A percentile compares a stretch with the other conserved stretches of the same genome.
Conservation (phyloP, 768 basidiomycete species). For the Sistotremastrum suecicum region DNA sequence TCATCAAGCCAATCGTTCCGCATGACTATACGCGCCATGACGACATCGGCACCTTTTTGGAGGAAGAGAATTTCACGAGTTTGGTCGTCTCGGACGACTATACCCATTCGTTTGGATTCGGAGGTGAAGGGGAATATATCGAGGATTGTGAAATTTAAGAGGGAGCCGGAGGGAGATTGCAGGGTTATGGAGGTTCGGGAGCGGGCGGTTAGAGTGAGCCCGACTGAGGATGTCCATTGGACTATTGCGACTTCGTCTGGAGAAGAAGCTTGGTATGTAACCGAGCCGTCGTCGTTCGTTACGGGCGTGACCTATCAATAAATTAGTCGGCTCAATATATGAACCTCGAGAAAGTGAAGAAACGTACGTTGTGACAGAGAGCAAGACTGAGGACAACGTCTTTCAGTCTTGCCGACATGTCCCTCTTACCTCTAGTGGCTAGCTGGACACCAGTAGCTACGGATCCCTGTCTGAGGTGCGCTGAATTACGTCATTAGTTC, state of each 20-base stretch:
- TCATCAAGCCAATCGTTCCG: constrained; percentile 99
- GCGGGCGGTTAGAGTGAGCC: constrained; percentile 75
- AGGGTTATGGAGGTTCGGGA: constrained; percentile 87
- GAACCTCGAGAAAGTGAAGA: background rate
- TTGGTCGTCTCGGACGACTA: constrained; percentile 71
- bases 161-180: constrained; percentile 49
- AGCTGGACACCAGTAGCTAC: constrained; percentile 65
- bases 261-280: constrained; percentile 97
- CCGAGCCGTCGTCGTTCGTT: constrained; percentile 81
- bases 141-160: constrained; percentile 69
- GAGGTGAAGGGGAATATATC: constrained; percentile 98
- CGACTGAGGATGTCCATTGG: constrained; percentile 91
- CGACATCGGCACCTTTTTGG: constrained; percentile 97
- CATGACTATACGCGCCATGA: constrained; percentile 90
- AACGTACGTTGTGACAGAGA: constrained; percentile 83
- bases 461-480: constrained; percentile 37
- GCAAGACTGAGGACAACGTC: constrained; percentile 91
- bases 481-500: constrained; percentile 7
- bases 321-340: background rate
- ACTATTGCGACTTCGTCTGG: constrained; percentile 99
- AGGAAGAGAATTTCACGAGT: constrained; percentile 76
- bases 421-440: constrained; percentile 76
- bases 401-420: constrained; percentile 86
- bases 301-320: constrained; percentile 78
- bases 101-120: constrained; percentile 98